Conservation (phyloP, 495 filamentous ascomycete species). For the Hypoxylon fragiforme region DNA sequence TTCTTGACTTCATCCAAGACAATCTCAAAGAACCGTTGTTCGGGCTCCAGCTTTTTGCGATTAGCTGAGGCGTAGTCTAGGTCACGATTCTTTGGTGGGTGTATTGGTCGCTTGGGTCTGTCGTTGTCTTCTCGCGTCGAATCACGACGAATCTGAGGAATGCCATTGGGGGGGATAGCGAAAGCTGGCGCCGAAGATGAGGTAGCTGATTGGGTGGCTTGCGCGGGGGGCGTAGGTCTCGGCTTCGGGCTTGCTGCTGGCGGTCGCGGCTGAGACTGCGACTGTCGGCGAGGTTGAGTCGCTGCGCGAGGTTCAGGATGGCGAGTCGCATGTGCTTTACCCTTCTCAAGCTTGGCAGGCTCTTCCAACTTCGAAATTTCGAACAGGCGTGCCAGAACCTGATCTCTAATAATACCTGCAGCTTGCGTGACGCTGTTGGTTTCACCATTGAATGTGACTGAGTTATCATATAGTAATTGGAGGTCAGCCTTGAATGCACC, state of each 20-base stretch:
- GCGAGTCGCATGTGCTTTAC: conserved; percentile 54
- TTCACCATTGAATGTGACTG: conserved; percentile 77
- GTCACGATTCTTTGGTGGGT: conserved; percentile 85
- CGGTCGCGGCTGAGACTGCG: conserved; percentile 34
- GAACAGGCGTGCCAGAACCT: conserved; percentile 64
- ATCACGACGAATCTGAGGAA: conserved; percentile 92
- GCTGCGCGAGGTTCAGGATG: conserved; percentile 48
- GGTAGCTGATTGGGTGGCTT: conserved; percentile 30
- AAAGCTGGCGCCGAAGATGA: conserved; percentile 63
- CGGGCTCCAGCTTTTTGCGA: conserved; percentile 85
- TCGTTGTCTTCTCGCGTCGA: conserved; percentile 71
- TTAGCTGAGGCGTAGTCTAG: conserved; percentile 81
- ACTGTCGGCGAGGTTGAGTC: conserved; percentile 51
- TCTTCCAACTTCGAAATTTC: conserved; percentile 49
- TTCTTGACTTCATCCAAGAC: conserved; percentile 79
- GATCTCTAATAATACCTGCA: conserved; percentile 62
- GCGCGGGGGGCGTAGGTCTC: conserved; percentile 31
- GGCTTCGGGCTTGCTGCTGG: conserved; percentile 47
- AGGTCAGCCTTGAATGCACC: conserved; percentile 73
- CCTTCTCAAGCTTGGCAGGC: conserved; percentile 57
- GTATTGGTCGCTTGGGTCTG: conserved; percentile 91
- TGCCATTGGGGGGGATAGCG: conserved; percentile 77
- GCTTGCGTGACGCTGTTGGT: conserved; percentile 68
- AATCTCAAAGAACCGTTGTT: conserved; percentile 87
- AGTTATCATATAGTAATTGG: conserved; percentile 73